Conservation (phyloP, 2,329 filamentous ascomycete species). For the Talaromyces sp. region DNA sequence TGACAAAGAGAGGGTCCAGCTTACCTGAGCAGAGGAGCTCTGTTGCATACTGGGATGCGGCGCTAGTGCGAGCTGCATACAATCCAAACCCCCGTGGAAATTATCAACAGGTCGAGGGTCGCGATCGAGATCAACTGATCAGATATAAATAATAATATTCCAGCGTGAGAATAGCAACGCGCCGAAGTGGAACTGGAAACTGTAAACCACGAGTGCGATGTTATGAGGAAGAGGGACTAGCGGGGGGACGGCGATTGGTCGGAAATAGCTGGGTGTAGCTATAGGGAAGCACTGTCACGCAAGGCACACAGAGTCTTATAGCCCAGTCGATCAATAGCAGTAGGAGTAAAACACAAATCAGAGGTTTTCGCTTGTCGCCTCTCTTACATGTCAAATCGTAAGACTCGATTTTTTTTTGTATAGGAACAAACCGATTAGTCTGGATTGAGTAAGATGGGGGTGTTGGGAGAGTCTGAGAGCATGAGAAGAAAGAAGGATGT, state of each 20-base stretch:
- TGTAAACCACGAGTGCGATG: too few species aligned
- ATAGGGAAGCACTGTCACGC: not conserved
- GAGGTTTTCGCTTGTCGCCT: too few species aligned
- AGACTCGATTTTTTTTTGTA: too few species aligned
- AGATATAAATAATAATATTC: not conserved
- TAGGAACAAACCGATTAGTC: not conserved
- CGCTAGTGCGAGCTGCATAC: slow-evolving; percentile 45
- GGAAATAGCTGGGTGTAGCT: slow-evolving; percentile 7
- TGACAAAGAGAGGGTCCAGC: slow-evolving; percentile 39
- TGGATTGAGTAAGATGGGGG: slow-evolving; percentile 13
- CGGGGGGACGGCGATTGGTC: slow-evolving; percentile 11
- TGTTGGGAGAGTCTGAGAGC: not conserved
- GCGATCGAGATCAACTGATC: not conserved
- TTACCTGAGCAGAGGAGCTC: slow-evolving; percentile 51
- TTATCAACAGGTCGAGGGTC: slow-evolving; percentile 7
- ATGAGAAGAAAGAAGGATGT: slow-evolving; percentile 19
- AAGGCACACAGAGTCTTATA: too few species aligned
- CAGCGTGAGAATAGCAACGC: too few species aligned
- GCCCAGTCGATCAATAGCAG: too few species aligned
- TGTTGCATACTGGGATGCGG: slow-evolving; percentile 47
- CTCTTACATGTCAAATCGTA: too few species aligned
- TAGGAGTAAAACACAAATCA: too few species aligned
- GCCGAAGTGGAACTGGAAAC: not conserved
- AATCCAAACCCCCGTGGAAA: slow-evolving; percentile 18
- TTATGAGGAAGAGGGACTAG: slow-evolving; percentile 1